These are phyloP conservation scores for Cyathus striatus DNA, from an alignment of 768 basidiomycete genomes.

Conservation along the genomic window DNA sequence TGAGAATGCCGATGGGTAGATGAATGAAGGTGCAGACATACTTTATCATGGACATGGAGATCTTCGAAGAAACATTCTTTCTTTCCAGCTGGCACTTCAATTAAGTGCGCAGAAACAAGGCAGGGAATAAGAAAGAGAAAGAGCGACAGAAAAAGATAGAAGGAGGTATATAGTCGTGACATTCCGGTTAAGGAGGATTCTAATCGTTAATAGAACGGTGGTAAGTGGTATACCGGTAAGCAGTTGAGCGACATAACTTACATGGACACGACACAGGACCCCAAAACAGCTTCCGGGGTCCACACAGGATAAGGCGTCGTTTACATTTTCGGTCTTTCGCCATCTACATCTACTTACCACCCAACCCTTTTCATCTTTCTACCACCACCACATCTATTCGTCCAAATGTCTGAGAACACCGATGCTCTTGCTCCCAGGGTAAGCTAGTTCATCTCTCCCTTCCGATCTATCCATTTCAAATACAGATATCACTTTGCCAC, in stretches of 20 bases:
- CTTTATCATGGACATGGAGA: slow-evolving; percentile 87
- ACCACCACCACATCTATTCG: slow-evolving; percentile 18
- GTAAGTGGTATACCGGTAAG: too few species aligned
- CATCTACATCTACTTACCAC: too few species aligned
- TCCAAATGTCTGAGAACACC: slow-evolving; percentile 49
- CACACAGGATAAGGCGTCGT: too few species aligned
- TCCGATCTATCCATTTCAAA: too few species aligned
- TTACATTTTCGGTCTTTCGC: too few species aligned
- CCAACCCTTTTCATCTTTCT: slow-evolving; percentile 8
- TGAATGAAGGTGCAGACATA: slow-evolving; percentile 18
- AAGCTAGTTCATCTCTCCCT: slow-evolving; percentile 20
- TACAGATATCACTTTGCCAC: not conserved
- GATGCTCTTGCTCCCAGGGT: slow-evolving; percentile 74
- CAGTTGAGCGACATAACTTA: slow-evolving; percentile 1
- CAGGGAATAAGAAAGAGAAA: slow-evolving; percentile 36
- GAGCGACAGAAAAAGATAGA: slow-evolving; percentile 31
- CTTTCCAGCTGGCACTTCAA: slow-evolving; percentile 70
- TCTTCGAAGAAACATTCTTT: slow-evolving; percentile 98
- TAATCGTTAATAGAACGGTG: too few species aligned
- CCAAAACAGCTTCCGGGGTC: too few species aligned
- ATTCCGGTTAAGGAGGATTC: slow-evolving; percentile 13
- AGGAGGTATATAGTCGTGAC: slow-evolving; percentile 28
- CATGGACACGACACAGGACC: slow-evolving; percentile 8
- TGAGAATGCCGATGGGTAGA: slow-evolving; percentile 1
- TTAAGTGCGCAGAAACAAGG: slow-evolving; percentile 57